Evolutionary conservation across 495 filamentous ascomycete species (phyloP), one percentile per base, ranked within the genome.

Genomic region (Cercophora samala): DNA sequence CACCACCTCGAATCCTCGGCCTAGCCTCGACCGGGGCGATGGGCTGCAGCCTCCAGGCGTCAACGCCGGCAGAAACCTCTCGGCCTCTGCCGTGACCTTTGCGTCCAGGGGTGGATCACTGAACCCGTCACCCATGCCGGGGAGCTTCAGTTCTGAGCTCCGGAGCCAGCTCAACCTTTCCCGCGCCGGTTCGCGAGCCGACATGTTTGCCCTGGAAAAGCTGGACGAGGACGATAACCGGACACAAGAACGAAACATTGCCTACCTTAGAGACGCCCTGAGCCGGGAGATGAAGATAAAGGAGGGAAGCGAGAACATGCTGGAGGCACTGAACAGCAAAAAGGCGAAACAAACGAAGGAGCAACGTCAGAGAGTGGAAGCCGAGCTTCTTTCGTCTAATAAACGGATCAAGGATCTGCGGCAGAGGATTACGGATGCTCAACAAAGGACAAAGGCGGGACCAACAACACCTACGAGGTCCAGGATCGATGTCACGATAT

Each of bases 201-300:
- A 93, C 65, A 74, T 85, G 64, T 85, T 81, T 65, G 74, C 80
- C n/a, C 76, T 87, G 68, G 84, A 87, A 58, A 89, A 83, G 78
- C 83, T 87, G 70, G 87, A 86, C 66, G 87, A 87, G 65, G 88
- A 90, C 37, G 86, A 89, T 54, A 84, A 84, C 25, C 73, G 82
- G 1, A 73, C 79, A 6, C 85, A 85, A 4, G 94, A 97, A 75
- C 87, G 92, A 76, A 87, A 87, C 18, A 85, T 96, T 70, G 85
- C 86, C 25, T 80, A 86, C 54, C 82, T 96, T 66, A 86, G 89
- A 65, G 92, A 97, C 72, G 86, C 87, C 74, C 88, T 99, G 65
- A 93, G 91, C 60, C 93, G 93, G 72, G 95, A 98, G 76, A 89
- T 91, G 78, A 98, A 98, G 82, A 98, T 98, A 74, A 97, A 96